These are phyloP conservation scores for Melocanna baccifera DNA, from an alignment of 176 grass and related monocot species.

Conservation along the genomic window DNA sequence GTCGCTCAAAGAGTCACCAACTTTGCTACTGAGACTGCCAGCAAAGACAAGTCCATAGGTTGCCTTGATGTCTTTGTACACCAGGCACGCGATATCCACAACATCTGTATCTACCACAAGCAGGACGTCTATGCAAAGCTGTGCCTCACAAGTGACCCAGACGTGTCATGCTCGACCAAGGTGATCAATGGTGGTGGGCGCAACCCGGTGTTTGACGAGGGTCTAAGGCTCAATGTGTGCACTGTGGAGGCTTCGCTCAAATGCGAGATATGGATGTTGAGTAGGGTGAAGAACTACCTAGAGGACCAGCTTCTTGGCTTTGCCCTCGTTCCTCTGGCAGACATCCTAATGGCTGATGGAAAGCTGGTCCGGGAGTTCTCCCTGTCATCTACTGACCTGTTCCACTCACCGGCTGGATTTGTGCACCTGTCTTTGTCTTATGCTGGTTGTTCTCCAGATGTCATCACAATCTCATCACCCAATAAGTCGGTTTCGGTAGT, in stretches of 20 bases:
- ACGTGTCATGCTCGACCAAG: slow-evolving; percentile 61
- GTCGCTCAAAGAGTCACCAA: slow-evolving; percentile 26
- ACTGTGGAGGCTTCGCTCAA: slow-evolving; percentile 48
- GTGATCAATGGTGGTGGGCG: slow-evolving; percentile 75
- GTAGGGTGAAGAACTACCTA: slow-evolving; percentile 83
- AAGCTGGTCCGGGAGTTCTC: slow-evolving; percentile 60
- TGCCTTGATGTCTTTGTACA: slow-evolving; percentile 72
- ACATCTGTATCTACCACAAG: slow-evolving; percentile 97
- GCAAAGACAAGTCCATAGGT: slow-evolving; percentile 44
- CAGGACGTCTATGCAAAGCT: slow-evolving; percentile 95
- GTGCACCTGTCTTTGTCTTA: slow-evolving; percentile 82
- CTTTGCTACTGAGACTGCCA: slow-evolving; percentile 22
- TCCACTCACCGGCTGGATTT: slow-evolving; percentile 86
- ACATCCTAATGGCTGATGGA: slow-evolving; percentile 46
- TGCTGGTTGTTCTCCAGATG: slow-evolving; percentile 68
- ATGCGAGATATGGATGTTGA: slow-evolving; percentile 95
- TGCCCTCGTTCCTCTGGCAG: slow-evolving; percentile 61
- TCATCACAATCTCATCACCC: slow-evolving; percentile 52
- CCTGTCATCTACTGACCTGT: slow-evolving; percentile 68
- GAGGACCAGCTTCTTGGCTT: slow-evolving; percentile 90
- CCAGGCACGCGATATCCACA: slow-evolving; percentile 85
- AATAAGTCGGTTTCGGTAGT: slow-evolving; percentile 16
- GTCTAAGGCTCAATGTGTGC: slow-evolving; percentile 51
- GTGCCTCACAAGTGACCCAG: slow-evolving; percentile 52
- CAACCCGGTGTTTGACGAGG: slow-evolving; percentile 82